Conservation (phyloP, 805 yeast genomes). For the Yarrowia sp. region DNA sequence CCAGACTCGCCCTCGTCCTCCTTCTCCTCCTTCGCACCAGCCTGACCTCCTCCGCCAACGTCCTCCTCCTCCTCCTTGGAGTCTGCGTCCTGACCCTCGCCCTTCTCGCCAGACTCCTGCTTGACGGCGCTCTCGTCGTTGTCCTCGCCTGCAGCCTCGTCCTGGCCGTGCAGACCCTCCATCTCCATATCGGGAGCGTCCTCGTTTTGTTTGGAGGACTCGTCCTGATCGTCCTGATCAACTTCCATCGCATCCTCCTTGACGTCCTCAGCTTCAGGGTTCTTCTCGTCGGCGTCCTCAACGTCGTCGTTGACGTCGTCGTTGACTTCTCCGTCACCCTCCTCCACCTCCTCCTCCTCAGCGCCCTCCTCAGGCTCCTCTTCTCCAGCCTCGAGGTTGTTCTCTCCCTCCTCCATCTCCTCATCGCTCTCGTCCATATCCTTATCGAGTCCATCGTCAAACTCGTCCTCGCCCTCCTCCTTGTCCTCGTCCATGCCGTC, state of each 20-base stretch:
- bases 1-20: slow-evolving; percentile 42
- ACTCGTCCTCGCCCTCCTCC: slow-evolving; percentile 45
- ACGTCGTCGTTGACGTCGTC: slow-evolving; percentile 37
- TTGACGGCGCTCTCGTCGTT: slow-evolving; percentile 51
- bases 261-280: slow-evolving; percentile 36
- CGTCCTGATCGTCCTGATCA: slow-evolving; percentile 50
- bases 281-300: slow-evolving; percentile 38
- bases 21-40: too few species aligned
- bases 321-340: slow-evolving; percentile 34
- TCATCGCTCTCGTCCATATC: slow-evolving; percentile 36
- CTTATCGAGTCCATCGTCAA: slow-evolving; percentile 33
- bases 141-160: slow-evolving; percentile 50
- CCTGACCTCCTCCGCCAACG: too few species aligned
- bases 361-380: slow-evolving; percentile 40
- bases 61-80: slow-evolving; percentile 86
- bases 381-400: slow-evolving; percentile 31
- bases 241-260: slow-evolving; percentile 34
- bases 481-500: slow-evolving; percentile 73
- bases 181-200: slow-evolving; percentile 49
- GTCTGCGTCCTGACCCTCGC: slow-evolving; percentile 59
- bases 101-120: slow-evolving; percentile 46
- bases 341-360: slow-evolving; percentile 36
- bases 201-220: slow-evolving; percentile 67
- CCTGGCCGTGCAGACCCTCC: slow-evolving; percentile 75
- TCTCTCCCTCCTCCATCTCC: slow-evolving; percentile 31